Evolutionary conservation across 2,329 filamentous ascomycete species (phyloP).

Genomic region (Ophiostoma perfectum): DNA sequence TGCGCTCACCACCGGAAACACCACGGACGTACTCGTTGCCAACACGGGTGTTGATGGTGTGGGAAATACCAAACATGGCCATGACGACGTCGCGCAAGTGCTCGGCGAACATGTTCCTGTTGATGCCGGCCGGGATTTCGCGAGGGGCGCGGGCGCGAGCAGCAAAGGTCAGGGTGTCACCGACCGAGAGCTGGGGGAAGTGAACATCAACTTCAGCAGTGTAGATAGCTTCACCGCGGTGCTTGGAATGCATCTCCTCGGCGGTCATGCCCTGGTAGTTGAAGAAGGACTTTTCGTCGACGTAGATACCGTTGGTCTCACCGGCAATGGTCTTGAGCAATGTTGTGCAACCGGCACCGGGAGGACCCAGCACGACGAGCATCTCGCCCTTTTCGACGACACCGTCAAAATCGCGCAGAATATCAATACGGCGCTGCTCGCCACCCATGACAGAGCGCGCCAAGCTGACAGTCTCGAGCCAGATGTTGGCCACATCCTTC

Average conservation of each 20-base stretch:
- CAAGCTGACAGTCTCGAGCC: constrained; percentile 45
- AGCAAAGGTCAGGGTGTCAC: constrained; percentile 73
- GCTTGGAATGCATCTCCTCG: constrained; percentile 68
- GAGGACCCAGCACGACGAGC: constrained; percentile 68
- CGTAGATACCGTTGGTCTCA: constrained; percentile 72
- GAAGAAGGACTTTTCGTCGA: constrained; percentile 65
- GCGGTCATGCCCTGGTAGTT: constrained; percentile 75
- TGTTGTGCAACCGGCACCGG: constrained; percentile 72
- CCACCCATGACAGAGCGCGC: constrained; percentile 47
- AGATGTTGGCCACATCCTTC: constrained; percentile 59
- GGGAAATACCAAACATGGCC: constrained; percentile 69
- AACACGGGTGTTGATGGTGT: constrained; percentile 66
- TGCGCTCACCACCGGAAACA: constrained; percentile 68
- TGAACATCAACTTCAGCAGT: constrained; percentile 79
- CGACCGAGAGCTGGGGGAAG: constrained; percentile 70
- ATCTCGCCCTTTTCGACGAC: constrained; percentile 67
- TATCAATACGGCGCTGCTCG: constrained; percentile 57
- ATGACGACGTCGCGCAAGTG: constrained; percentile 67
- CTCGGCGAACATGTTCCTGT: constrained; percentile 44
- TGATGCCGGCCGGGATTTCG: constrained; percentile 54
- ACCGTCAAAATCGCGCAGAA: constrained; percentile 62
- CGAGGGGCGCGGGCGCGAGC: constrained; percentile 64
- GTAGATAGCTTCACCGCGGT: constrained; percentile 82
- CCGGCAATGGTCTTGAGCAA: constrained; percentile 80
- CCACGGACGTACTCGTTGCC: constrained; percentile 71